Base-by-base conservation (phyloP, 768 basidiomycete species). In the Tricholoma sp. region DNA sequence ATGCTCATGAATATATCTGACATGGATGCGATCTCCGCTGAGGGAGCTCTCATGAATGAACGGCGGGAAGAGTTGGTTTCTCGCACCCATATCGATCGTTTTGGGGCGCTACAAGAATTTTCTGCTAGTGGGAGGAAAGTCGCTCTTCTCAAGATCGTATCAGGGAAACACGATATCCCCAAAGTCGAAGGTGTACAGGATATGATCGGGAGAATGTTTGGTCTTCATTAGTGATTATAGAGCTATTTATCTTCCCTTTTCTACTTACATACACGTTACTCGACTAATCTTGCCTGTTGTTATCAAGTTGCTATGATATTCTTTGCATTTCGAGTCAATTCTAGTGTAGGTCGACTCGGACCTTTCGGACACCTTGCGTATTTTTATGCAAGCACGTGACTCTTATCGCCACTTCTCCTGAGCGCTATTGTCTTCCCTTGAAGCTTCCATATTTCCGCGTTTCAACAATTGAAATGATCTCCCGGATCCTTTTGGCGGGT, bases 151-250 rank as follows among this genome's bases (percentile, higher is more conserved):
- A 81, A 82, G 69, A 83, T 83, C 1, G 61, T 72, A 28, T 76
- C 74, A 58, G 88, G 89, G 6, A 74, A 73, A 0, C 89, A 91
- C 63, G 78, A 82, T 57, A 68, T 89, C 47, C 82, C 82, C 11
- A 68, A 78, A 2, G 70, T 82, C 32, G 87, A 90, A 58, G 88
- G 88, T 7, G 80, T 89, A 18, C 86, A 90, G 59, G 87, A 89
- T 66, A 71, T 80, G 11, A 77, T 84, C 61, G 74, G 75, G 9
- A 64, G 69, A 56, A 74, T 74, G 71, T 79, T 79, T 67, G 68
- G 66, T 50, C 55, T 62, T 32, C 57, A 56, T 17, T 65, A 70
- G 39, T 15, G 15, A 49, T 17, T 8, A 31, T 49, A 15, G 15
- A 24, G 28, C 8, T 20, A 24, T 20, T 47, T n/a, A 3, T 49